These are phyloP conservation scores for Boletus rex-veris DNA, from an alignment of 768 basidiomycete species.

Conservation along the genomic window DNA sequence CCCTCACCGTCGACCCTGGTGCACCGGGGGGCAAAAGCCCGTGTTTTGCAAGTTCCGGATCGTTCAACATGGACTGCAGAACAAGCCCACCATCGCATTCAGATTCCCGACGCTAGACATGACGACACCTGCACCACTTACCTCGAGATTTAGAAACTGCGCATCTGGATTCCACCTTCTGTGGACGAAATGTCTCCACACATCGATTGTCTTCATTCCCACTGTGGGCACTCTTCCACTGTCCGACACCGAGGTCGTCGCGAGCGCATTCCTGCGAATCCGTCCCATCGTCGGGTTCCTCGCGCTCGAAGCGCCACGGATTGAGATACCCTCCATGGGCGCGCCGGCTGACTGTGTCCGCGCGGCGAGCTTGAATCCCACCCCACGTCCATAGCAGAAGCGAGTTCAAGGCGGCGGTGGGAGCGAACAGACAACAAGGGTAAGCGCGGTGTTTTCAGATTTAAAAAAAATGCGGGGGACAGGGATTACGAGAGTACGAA, in stretches of 20 bases:
- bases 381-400: conserved; percentile 17
- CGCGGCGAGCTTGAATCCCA: conserved; percentile 38
- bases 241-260: conserved; percentile 18
- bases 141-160: conserved; percentile 79
- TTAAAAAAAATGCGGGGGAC: not conserved
- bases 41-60: conserved; percentile 70
- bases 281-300: conserved; percentile 45
- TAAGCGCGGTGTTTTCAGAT: conserved; percentile 36
- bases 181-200: conserved; percentile 75
- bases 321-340: conserved; percentile 53
- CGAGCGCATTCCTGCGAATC: conserved; percentile 57
- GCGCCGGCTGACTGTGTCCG: conserved; percentile 34
- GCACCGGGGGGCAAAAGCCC: conserved; percentile 68
- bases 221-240: conserved; percentile 18
- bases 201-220: conserved; percentile 47
- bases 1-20: conserved; percentile 55
- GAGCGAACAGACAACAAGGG: conserved; percentile 32
- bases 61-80: conserved; percentile 69
- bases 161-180: conserved; percentile 67
- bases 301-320: conserved; percentile 60
- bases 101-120: not conserved
- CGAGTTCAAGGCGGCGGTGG: conserved; percentile 25
- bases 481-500: conserved; percentile 10
- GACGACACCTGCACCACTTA: conserved; percentile 35
- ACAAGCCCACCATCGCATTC: not conserved